Evolutionary conservation across 257 asterid species (phyloP).

Genomic region (Linderniella brevidens): DNA sequence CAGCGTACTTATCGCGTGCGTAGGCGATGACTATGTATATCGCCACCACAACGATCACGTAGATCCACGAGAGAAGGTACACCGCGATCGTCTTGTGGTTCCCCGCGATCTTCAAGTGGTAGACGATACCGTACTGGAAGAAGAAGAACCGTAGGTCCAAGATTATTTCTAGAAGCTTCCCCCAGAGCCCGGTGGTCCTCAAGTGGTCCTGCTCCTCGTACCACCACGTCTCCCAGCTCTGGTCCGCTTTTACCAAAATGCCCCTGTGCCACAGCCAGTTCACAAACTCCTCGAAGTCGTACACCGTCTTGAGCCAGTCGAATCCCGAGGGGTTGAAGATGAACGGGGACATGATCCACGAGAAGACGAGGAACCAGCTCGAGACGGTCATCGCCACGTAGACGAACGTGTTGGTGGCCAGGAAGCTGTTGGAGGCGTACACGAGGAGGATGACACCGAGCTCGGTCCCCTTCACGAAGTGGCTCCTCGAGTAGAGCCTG

Average conservation of each 20-base stretch:
- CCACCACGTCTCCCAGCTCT: constrained; percentile 99
- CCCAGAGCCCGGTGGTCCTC: constrained; percentile 90
- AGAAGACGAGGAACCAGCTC: constrained; percentile 93
- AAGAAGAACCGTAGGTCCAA: constrained; percentile 92
- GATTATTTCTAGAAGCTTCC: constrained; percentile 59
- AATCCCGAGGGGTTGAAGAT: constrained; percentile 86
- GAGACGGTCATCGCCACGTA: constrained; percentile 79
- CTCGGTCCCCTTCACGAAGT: constrained; percentile 90
- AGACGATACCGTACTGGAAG: constrained; percentile 93
- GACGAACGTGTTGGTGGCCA: constrained; percentile 68
- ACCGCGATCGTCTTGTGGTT: constrained; percentile 70
- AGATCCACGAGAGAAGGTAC: constrained; percentile 88
- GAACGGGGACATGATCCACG: constrained; percentile 90
- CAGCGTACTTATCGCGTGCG: constrained; percentile 82
- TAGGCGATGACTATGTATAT: constrained; percentile 41
- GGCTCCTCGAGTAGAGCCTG: constrained; percentile 86
- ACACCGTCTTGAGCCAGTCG: constrained; percentile 96
- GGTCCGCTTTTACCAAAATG: constrained; percentile 80
- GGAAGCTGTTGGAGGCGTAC: constrained; percentile 78
- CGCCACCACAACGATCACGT: constrained; percentile 50
- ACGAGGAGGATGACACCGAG: constrained; percentile 80
- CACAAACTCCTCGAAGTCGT: constrained; percentile 92
- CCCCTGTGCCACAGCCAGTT: constrained; percentile 90
- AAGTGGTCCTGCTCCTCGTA: constrained; percentile 93
- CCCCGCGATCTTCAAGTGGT: constrained; percentile 76